A percentile compares a stretch with the other conserved stretches of the same genome.
Evolutionary conservation across 75 land plant species (phyloP).

Genomic region (Picea glauca): DNA sequence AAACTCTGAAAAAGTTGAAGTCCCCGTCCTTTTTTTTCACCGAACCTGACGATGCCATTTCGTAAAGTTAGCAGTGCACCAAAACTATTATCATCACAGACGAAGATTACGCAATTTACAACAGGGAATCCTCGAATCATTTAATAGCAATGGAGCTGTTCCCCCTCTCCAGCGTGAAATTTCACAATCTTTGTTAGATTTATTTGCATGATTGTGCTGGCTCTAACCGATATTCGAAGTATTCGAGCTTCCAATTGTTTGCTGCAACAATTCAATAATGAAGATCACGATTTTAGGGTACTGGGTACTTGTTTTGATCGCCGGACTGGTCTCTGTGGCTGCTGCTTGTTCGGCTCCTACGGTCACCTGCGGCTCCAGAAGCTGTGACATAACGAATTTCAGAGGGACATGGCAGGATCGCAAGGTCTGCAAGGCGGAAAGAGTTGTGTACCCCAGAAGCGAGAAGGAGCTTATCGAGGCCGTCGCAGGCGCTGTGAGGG

Average conservation of each 20-base stretch:
- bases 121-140: neutral
- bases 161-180: too few relatives aligned
- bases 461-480: conserved; percentile 33
- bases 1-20: too few relatives aligned
- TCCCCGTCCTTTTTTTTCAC: too few relatives aligned
- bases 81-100: neutral
- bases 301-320: neutral
- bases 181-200: neutral
- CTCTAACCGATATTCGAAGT: neutral
- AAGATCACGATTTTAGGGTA: too few relatives aligned
- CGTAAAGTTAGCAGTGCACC: conserved; percentile 4
- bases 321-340: neutral
- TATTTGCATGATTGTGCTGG: neutral
- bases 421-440: conserved; percentile 15
- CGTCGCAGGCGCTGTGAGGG: conserved; percentile 24
- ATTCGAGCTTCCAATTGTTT: too few relatives aligned
- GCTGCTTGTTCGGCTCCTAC: neutral
- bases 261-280: too few relatives aligned
- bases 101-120: neutral
- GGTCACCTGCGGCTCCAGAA: neutral
- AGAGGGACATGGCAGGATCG: conserved; percentile 29
- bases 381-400: conserved; percentile 19
- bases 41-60: neutral
- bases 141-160: neutral
- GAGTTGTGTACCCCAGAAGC: conserved; percentile 22